A percentile compares a stretch with the other conserved stretches of the same genome.
Conservation (phyloP, 108 stramenopile species). For the Tribonema minus region DNA sequence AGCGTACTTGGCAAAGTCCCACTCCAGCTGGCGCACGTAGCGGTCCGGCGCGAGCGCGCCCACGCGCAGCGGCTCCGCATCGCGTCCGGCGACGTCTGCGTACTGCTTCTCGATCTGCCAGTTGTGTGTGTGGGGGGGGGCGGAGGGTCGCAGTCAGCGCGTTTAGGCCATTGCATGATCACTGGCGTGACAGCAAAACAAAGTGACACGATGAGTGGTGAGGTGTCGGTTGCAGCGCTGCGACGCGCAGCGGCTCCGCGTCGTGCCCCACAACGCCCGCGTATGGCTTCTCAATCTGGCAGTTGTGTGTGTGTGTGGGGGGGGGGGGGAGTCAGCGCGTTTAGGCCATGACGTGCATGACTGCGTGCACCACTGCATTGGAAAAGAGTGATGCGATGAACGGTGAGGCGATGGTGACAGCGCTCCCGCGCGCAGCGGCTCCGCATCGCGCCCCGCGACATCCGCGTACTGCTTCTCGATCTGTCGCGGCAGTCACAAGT, state of each 20-base stretch:
- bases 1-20: constrained; percentile 43
- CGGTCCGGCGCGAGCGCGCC: constrained; percentile 10
- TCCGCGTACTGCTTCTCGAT: constrained; percentile 46
- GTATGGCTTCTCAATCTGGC: constrained; percentile 45
- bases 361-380: too few species aligned
- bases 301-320: too few species aligned
- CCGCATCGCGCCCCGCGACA: constrained; percentile 14
- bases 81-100: constrained; percentile 20
- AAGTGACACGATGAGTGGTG: too few species aligned
- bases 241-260: constrained; percentile 25
- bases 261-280: constrained; percentile 16
- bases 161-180: too few species aligned
- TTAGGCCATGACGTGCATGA: too few species aligned
- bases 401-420: too few species aligned
- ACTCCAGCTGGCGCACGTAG: constrained; percentile 37
- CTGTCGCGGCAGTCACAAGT: too few species aligned
- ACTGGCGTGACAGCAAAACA: too few species aligned
- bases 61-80: constrained; percentile 20
- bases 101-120: constrained; percentile 44
- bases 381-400: too few species aligned
- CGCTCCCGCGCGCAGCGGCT: constrained; percentile 21
- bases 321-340: too few species aligned
- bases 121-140: too few species aligned
- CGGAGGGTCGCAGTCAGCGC: too few species aligned
- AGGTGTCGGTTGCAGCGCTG: constrained; percentile 2